phyloP scores from a whole-genome alignment of 441 rosid species.

The Breynia disticha region DNA sequence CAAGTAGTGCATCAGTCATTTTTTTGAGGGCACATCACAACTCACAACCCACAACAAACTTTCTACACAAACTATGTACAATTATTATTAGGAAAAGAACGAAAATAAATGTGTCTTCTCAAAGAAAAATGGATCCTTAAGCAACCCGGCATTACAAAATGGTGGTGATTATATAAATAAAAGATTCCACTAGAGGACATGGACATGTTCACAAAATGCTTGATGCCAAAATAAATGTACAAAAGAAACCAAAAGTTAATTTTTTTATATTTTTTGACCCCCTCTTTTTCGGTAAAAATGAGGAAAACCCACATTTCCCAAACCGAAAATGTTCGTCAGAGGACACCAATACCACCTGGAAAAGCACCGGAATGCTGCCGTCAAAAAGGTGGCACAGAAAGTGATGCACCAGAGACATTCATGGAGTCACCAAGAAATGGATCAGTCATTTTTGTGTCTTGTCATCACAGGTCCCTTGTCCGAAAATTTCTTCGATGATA shows the following conservation, averaged over 20 bases:
- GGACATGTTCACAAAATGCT: constrained; percentile 1
- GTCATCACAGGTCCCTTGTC: constrained; percentile 32
- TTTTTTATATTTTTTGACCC: background rate
- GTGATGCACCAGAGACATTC: background rate
- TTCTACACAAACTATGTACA: no score
- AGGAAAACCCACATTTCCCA: no score
- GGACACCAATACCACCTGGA: no score
- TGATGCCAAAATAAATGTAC: constrained; percentile 14
- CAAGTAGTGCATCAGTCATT: constrained; percentile 16
- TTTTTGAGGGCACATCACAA: no score
- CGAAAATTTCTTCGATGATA: constrained; percentile 50
- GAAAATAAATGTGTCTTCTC: no score
- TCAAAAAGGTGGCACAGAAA: background rate
- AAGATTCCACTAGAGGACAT: no score
- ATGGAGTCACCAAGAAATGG: constrained; percentile 11
- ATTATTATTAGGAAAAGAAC: no score
- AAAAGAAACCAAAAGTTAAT: constrained; percentile 15
- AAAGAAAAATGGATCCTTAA: no score
- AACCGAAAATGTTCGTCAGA: no score
- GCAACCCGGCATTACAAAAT: no score
- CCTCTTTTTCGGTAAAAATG: background rate
- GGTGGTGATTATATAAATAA: no score
- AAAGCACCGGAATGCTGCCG: background rate
- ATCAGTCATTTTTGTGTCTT: constrained; percentile 16
- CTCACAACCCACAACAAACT: no score